Percentiles rank a stretch among this genome's conserved stretches.
These are phyloP conservation scores for Zymoseptoria tritici DNA, from an alignment of 2,329 filamentous ascomycete genomes.

Conservation along the genomic window DNA sequence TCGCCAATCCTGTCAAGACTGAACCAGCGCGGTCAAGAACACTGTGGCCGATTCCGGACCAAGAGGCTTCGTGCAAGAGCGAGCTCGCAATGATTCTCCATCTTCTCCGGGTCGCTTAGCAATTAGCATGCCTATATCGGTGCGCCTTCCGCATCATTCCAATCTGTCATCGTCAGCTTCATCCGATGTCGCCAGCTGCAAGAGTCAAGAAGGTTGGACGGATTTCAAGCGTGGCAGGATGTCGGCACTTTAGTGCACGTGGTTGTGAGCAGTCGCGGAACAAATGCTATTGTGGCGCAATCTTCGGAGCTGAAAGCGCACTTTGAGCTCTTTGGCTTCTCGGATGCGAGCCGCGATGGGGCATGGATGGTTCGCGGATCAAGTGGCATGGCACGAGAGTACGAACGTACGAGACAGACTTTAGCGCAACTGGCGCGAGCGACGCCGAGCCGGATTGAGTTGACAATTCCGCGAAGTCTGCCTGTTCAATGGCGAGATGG, in stretches of 20 bases:
- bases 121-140: not conserved
- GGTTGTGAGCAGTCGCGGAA: not conserved
- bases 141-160: not conserved
- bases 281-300: not conserved
- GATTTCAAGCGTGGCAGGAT: not conserved
- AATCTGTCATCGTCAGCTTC: not conserved
- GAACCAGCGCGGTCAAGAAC: too few species aligned
- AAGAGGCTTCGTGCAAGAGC: not conserved
- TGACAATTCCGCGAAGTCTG: not conserved
- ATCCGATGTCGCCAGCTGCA: not conserved
- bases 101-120: too few species aligned
- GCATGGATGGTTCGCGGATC: not conserved
- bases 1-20: too few species aligned
- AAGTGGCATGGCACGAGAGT: not conserved
- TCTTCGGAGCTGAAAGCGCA: not conserved
- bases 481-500: not conserved
- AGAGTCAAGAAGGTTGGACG: not conserved
- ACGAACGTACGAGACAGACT: too few species aligned
- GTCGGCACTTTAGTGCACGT: not conserved
- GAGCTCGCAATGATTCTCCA: not conserved
- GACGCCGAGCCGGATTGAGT: not conserved
- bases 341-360: not conserved
- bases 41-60: too few species aligned
- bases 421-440: too few species aligned
- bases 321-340: not conserved